Base-by-base conservation (phyloP, 2,329 filamentous ascomycete species). In the Anthostomella pinea region DNA sequence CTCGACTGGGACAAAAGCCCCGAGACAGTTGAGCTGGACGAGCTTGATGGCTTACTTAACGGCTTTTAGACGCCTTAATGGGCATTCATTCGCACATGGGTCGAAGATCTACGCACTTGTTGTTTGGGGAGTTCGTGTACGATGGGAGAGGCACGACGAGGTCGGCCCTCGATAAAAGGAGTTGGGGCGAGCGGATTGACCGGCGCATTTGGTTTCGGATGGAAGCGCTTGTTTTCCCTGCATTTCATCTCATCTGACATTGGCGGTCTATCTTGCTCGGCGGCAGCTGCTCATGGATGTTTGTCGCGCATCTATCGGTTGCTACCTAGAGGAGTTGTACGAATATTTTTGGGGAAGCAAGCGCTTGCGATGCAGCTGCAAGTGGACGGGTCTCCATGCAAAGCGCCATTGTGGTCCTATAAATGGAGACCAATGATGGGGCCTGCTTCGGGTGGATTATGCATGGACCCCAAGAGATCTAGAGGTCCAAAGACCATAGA, bases 21-120 rank as follows among this genome's bases (percentile, higher is more conserved):
- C 1, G 93, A 97, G 68, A 85, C 81, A 48, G 83, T 97, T 51
- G 89, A 94, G 61, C 78, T 97, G 31, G 88, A 95, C 30, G 93
- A 98, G 70, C 80, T 97, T 16, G 91, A 97, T 57, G 81, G 85
- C 52, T 77, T 96, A 60, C 78, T 96, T 54, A 83, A 86, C 57
- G 82, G 79, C 50, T 87, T 81, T 62, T 88, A 67, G 73, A 42
- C 17, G 25, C 32, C 23, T 21, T 19, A n/a, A 43, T 22, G 9
- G 24, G 25, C 13, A 14, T 19, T 30, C 44, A 32, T 35, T 25
- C 21, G 17, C 21, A 13, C 34, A 33, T 31, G 19, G 30, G 18
- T 23, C 28, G 25, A 27, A 33, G 43, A 36, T 22, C 25, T 28
- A 41, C 29, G 38, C 21, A 15, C 30, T 38, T 30, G 26, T 32